Conservation (phyloP, 2,329 filamentous ascomycete species). For the Colletotrichum sp. region DNA sequence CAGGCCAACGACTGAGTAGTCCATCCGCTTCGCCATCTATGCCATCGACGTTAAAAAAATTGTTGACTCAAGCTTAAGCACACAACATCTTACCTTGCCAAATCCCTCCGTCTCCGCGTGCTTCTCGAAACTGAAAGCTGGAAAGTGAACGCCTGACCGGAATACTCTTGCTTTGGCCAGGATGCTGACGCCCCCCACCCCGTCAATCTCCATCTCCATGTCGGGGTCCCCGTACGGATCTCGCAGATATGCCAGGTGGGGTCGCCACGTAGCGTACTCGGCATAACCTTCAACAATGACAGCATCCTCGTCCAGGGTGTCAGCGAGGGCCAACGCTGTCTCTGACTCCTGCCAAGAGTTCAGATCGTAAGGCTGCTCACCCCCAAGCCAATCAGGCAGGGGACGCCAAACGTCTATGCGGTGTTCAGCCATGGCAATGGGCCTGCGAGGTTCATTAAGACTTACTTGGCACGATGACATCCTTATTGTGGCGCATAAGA, state of each 20-base stretch:
- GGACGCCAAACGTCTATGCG: slow-evolving; percentile 92
- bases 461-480: slow-evolving; percentile 97
- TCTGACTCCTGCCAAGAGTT: slow-evolving; percentile 99
- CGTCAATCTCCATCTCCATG: slow-evolving; percentile 99
- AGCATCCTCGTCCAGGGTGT: slow-evolving; percentile 95
- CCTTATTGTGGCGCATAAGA: slow-evolving; percentile 98
- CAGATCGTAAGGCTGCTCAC: slow-evolving; percentile 96
- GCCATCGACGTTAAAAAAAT: neutral
- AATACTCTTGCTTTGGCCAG: slow-evolving; percentile 96
- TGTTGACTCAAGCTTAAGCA: slow-evolving; percentile 7
- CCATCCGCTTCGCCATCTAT: slow-evolving; percentile 97
- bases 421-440: slow-evolving; percentile 26
- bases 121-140: slow-evolving; percentile 97
- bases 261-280: slow-evolving; percentile 97
- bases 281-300: slow-evolving; percentile 99
- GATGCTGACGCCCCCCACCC: slow-evolving; percentile 96
- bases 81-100: slow-evolving; percentile 74
- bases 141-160: slow-evolving; percentile 93
- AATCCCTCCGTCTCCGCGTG: slow-evolving; percentile 99
- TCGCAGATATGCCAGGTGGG: slow-evolving; percentile 93
- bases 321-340: slow-evolving; percentile 89
- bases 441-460: slow-evolving; percentile 25
- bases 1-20: slow-evolving; percentile 91
- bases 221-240: slow-evolving; percentile 98
- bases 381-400: slow-evolving; percentile 97